Evolutionary conservation across 768 basidiomycete genomes (phyloP), one percentile per base, ranked within the genome.

Genomic region (Russula virescens): DNA sequence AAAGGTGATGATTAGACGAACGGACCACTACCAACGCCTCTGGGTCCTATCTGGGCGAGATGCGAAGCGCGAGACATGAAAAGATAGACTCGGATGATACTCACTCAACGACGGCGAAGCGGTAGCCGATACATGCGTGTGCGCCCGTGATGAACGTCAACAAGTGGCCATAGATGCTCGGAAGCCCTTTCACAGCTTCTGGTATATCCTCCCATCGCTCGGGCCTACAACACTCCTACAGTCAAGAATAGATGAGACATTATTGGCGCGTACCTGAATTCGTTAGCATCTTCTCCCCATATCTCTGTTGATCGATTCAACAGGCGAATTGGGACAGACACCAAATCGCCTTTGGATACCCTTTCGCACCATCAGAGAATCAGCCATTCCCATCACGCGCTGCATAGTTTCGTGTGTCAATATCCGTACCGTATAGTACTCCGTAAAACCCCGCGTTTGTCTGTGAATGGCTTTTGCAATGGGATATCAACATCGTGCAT

Each of bases 251-350:
- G 8, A 19, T 5, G 9, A 16, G 5, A 35, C 11, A 25, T 4
- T 4, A 14, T 6, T 10, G 10, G 11, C 1, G 28, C 61, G 9
- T 43, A 66, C 67, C 53, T 64, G 65, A 74, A 76, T 35, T 71
- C 70, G 14, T 64, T 58, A 1, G 74, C 75, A 48, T 76, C 75
- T 19, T 68, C 67, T 11, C 75, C 75, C 71, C 73, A 76, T 9
- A 76, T 55, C 34, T 64, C 68, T 16, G 65, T 68, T 13, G 70
- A 65, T 11, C 68, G 66, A 45, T 75, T 72, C 43, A 73, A 48
- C 11, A 59, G 16, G n/a, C 60, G 48, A 45, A 74, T 69, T 18
- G 72, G 68, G 26, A 74, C 58, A n/a, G 34, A 8, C 18, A 74
- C 46, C 1, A 25, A 13, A 28, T 69, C 68, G 14, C 69, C 69